Base-by-base conservation (phyloP, 108 stramenopile species). In the Bacterosira constricta region DNA sequence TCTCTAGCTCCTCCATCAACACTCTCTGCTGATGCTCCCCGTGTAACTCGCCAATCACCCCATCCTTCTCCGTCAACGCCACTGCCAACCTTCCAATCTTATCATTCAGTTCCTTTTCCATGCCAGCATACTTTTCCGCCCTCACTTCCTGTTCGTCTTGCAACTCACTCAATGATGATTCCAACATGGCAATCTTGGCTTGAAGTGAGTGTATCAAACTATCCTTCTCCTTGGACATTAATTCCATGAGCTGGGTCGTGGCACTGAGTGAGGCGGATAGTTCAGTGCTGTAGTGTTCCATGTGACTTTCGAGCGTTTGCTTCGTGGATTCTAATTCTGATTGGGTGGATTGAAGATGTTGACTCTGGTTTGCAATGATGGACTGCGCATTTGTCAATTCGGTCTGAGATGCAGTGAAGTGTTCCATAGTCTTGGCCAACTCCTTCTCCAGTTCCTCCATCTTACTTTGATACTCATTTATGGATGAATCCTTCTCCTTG, bases 181-280 rank as follows among this genome's bases (percentile, higher is more conserved):
- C 76, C 30, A 77, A 29, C 20, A 70, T 27, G n/a, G 63, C 29
- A 26, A 77, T 62, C 68, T 77, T 69, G 8, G 27, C 63, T 13
- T 69, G 45, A 35, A 77, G 58, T 26, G 76, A 70, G 27, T 58
- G 54, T 53, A 77, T 77, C 0, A 77, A 54, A 0, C 39, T 65
- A 50, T 77, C 69, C 29, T 77, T 77, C 64, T 77, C 63, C 29
- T 63, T 64, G 23, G 63, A 37, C 17, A 70, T 57, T 18, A 27
- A 63, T 17, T 77, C 63, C 68, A 77, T 69, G 7, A 54, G 42
- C 26, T 34, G 9, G 0, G 63, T 65, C 34, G 67, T 70, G 32
- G 31, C 55, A 3, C 65, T 54, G 56, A 77, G 54, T 25, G 69
- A 69, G 9, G 49, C 13, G 7, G 61, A 35, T 27, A 77, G 12